These are phyloP conservation scores for Cutaneotrichosporon mucoides DNA, from an alignment of 1,284 basidiomycete genomes.

Conservation along the genomic window DNA sequence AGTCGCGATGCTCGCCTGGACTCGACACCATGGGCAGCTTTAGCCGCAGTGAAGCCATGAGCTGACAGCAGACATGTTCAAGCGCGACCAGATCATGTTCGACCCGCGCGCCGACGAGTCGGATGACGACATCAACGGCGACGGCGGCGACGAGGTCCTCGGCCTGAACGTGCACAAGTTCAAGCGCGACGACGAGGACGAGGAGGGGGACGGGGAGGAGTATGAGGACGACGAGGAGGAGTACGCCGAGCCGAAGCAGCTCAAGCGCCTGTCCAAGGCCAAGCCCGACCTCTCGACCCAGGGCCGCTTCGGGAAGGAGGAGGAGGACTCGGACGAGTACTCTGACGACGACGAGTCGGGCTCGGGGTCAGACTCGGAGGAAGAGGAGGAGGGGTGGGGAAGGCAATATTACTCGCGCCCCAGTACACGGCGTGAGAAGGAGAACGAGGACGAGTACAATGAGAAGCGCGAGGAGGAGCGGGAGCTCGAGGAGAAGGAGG, in stretches of 20 bases:
- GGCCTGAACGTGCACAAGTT: slow-evolving; percentile 48
- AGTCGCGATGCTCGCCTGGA: slow-evolving; percentile 40
- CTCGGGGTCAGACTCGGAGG: slow-evolving; percentile 49
- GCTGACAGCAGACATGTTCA: slow-evolving; percentile 45
- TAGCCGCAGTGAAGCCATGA: background rate
- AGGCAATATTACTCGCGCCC: slow-evolving; percentile 69
- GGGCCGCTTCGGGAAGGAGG: slow-evolving; percentile 47
- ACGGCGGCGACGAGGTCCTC: slow-evolving; percentile 64
- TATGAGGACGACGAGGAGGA: slow-evolving; percentile 52
- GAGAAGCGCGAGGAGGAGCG: slow-evolving; percentile 50
- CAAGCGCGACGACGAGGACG: slow-evolving; percentile 40
- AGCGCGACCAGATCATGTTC: slow-evolving; percentile 71
- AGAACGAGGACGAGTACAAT: slow-evolving; percentile 37
- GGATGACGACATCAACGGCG: slow-evolving; percentile 42
- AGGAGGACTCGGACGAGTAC: slow-evolving; percentile 55
- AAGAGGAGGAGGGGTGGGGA: slow-evolving; percentile 70
- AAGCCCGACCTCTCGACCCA: slow-evolving; percentile 41
- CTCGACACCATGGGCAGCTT: too few relatives aligned
- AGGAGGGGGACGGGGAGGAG: slow-evolving; percentile 41
- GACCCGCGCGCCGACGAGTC: slow-evolving; percentile 58
- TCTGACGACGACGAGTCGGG: slow-evolving; percentile 44
- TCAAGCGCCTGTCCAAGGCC: slow-evolving; percentile 45
- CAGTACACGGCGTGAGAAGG: slow-evolving; percentile 32
- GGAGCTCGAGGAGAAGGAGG: slow-evolving; percentile 23
- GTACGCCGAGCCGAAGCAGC: slow-evolving; percentile 21